These are phyloP conservation scores for Pichia sp. DNA, from an alignment of 1,139 yeast species.

Conservation along the genomic window DNA sequence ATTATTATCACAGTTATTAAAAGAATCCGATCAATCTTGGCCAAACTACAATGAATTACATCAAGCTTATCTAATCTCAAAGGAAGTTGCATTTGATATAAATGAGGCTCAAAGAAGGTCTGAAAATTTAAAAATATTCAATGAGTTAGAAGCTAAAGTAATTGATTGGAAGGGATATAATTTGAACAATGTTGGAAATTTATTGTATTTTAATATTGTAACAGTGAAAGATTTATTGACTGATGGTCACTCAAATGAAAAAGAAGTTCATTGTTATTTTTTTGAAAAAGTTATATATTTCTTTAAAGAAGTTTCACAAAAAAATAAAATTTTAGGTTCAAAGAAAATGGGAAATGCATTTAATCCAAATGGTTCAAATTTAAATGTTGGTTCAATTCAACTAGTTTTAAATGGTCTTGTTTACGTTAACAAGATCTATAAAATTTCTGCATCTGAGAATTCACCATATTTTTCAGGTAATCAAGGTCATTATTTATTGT, in stretches of 20 bases:
- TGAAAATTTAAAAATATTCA: slow-evolving; percentile 71
- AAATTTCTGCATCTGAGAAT: slow-evolving; percentile 21
- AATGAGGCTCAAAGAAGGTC: slow-evolving; percentile 93
- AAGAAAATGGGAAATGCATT: slow-evolving; percentile 39
- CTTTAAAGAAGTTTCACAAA: slow-evolving; percentile 35
- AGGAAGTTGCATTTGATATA: slow-evolving; percentile 74
- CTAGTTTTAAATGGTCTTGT: slow-evolving; percentile 28
- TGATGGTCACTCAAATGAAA: slow-evolving; percentile 58
- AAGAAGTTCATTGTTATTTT: slow-evolving; percentile 82
- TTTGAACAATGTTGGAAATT: slow-evolving; percentile 75
- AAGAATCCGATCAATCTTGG: slow-evolving; percentile 48
- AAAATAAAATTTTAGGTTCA: slow-evolving; percentile 30
- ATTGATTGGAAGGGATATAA: slow-evolving; percentile 94
- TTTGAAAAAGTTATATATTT: slow-evolving; percentile 84
- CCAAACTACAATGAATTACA: slow-evolving; percentile 63
- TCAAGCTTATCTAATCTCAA: slow-evolving; percentile 62
- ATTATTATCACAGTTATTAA: slow-evolving; percentile 66
- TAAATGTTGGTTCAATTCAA: slow-evolving; percentile 10
- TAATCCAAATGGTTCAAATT: slow-evolving; percentile 11
- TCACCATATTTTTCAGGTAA: slow-evolving; percentile 27
- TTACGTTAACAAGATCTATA: slow-evolving; percentile 25
- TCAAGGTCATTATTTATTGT: slow-evolving; percentile 50
- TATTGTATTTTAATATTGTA: slow-evolving; percentile 70
- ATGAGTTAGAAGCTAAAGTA: slow-evolving; percentile 65
- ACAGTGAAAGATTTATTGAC: slow-evolving; percentile 53